Conservation (phyloP, 2,329 filamentous ascomycete genomes). For the Clarireedia hainanense region DNA sequence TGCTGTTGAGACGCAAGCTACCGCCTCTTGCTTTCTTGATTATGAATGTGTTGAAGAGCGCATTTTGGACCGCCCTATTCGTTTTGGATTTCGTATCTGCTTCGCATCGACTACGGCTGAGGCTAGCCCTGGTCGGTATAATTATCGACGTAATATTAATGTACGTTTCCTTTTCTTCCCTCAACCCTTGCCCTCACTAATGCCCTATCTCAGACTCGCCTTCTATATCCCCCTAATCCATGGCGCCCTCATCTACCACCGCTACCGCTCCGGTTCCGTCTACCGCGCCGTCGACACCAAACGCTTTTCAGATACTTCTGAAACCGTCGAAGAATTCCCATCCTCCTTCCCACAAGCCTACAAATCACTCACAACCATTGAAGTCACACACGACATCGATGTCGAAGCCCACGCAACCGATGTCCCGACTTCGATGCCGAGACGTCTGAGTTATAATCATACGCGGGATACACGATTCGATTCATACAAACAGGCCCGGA, state of each 20-base stretch:
- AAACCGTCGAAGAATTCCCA: neutral
- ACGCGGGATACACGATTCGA: constrained; percentile 18
- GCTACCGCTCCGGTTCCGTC: constrained; percentile 1
- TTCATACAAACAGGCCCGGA: constrained; percentile 10
- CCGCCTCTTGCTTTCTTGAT: constrained; percentile 20
- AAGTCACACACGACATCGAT: constrained; percentile 7
- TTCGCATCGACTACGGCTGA: neutral
- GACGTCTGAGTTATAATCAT: constrained; percentile 16
- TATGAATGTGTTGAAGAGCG: constrained; percentile 18
- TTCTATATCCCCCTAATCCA: constrained; percentile 24
- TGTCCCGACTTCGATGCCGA: neutral
- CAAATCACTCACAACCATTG: constrained; percentile 5
- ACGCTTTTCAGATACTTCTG: neutral
- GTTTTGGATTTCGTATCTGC: constrained; percentile 15
- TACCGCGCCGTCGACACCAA: constrained; percentile 4
- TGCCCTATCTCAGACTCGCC: constrained; percentile 11
- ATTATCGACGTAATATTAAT: constrained; percentile 16
- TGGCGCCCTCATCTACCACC: constrained; percentile 19
- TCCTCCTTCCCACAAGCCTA: neutral
- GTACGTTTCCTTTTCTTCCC: constrained; percentile 7
- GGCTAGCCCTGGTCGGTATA: constrained; percentile 5
- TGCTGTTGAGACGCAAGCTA: constrained; percentile 18
- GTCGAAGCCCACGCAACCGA: neutral
- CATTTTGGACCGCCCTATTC: constrained; percentile 16
- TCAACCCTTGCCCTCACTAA: neutral